Base-by-base conservation (phyloP, 2,329 filamentous ascomycete species). In the Pseudogymnoascus sp. region DNA sequence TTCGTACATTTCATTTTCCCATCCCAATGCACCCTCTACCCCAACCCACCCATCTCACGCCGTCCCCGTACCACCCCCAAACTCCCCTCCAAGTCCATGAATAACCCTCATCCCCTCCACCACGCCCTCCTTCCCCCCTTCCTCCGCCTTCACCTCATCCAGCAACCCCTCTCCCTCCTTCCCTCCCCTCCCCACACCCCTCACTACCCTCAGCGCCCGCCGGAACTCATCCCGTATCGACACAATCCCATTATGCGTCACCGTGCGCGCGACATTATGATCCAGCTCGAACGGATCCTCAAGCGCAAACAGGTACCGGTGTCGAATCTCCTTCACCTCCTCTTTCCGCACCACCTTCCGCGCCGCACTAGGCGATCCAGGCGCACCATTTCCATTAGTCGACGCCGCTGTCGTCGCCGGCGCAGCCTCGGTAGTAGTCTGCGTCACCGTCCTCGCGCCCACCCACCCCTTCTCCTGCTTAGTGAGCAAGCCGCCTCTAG, bases 281-380 rank as follows among this genome's bases (percentile, higher is more conserved):
- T 91, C 87, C 1, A 86, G 75, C 76, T 96, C 91, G 69, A 96
- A 96, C 0, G 92, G 92, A 72, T 96, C 92, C 72, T 96, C 92
- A 64, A 97, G 92, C 33, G 90, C 90, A 67, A 96, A 89, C 4
- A 96, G 81, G 72, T 91, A 96, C 10, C 91, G 85, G 69, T 92
- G 85, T 1, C 89, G 84, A 12, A 93, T 81, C 69, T 92, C 89
- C 67, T 88, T 89, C 5, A 66, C 68, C 52, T 73, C 71, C 60
- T 71, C 70, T 65, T 36, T 48, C 60, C 75, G 77, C 2, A 68
- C 21, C 7, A 60, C 21, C 13, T 66, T 62, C 6, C 69, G 64
- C 8, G 60, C 58, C 37, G 3, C 52, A 59, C 13, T 35, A 52
- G 45, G 45, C 10, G 55, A 59, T 1, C 33, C 36, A 1, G 55